Evolutionary conservation across 805 yeast genomes (phyloP).

Genomic region (Candida montana): DNA sequence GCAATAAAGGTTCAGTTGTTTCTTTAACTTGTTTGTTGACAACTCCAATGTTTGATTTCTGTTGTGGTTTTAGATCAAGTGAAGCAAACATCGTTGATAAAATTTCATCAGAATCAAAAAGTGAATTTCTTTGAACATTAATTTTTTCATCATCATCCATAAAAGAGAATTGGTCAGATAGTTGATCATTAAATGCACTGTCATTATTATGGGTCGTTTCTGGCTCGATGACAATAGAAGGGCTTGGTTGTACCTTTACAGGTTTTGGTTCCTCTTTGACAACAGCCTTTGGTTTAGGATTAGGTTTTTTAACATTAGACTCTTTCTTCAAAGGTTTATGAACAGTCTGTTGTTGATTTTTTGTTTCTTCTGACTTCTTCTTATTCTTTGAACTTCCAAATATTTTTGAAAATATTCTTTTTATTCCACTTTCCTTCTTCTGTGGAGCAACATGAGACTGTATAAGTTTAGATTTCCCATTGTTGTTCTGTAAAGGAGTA

Average conservation of each 20-base stretch:
- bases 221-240: too few species aligned
- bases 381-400: too few species aligned
- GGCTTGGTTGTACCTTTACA: too few species aligned
- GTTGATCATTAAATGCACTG: neutral
- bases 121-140: constrained; percentile 6
- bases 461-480: neutral
- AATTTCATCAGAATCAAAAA: constrained; percentile 12
- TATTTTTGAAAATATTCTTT: too few species aligned
- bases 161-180: constrained; percentile 20
- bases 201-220: neutral
- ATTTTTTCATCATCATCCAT: constrained; percentile 23
- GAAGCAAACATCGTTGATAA: constrained; percentile 13
- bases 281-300: too few species aligned
- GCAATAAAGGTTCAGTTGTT: too few species aligned
- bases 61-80: neutral
- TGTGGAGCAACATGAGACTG: neutral
- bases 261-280: too few species aligned
- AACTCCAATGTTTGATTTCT: neutral
- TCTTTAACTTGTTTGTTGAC: too few species aligned
- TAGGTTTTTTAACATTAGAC: too few species aligned
- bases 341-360: too few species aligned
- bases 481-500: neutral
- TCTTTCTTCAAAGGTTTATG: too few species aligned
- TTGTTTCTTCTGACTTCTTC: too few species aligned
- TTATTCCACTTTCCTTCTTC: neutral